Evolutionary conservation across 139 green algal species (phyloP).

Genomic region (Coelastrella sp.): DNA sequence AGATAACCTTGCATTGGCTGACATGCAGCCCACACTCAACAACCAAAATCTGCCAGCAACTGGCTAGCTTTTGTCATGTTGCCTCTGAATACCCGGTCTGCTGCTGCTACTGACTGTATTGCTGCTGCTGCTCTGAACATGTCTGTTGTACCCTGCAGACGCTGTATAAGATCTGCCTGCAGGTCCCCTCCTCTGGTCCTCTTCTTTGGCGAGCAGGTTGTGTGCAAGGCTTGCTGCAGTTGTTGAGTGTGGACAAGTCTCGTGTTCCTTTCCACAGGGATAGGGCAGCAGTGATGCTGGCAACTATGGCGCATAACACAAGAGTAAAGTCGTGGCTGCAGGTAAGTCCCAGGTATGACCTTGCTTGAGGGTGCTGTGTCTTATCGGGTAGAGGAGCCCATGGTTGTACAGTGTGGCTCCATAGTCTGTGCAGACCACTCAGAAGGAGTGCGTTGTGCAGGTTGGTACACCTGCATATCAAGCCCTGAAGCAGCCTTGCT

Average conservation of each 20-base stretch:
- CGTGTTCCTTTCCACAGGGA: constrained; percentile 29
- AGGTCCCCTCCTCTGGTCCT: neutral
- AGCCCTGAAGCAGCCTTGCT: too few relatives aligned
- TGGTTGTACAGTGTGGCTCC: too few relatives aligned
- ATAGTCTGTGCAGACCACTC: too few relatives aligned
- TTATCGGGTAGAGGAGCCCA: too few relatives aligned
- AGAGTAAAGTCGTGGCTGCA: constrained; percentile 16
- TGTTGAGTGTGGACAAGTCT: neutral
- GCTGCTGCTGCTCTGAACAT: constrained; percentile 4
- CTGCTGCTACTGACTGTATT: neutral
- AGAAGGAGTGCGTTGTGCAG: too few relatives aligned
- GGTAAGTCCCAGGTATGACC: too few relatives aligned
- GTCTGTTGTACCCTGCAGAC: neutral
- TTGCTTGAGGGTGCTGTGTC: too few relatives aligned
- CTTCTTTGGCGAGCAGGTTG: constrained; percentile 24
- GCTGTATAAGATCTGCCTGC: constrained; percentile 38
- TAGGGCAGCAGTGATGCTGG: constrained; percentile 32
- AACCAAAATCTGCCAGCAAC: too few relatives aligned
- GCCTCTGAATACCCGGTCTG: too few relatives aligned
- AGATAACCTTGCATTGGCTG: too few relatives aligned
- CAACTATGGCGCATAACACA: neutral
- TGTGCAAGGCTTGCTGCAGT: constrained; percentile 21
- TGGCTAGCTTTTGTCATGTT: too few relatives aligned
- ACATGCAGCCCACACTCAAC: neutral
- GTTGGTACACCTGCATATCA: too few relatives aligned